These are phyloP conservation scores for Carex pumila DNA, from an alignment of 176 grass and related monocot species.

Conservation along the genomic window DNA sequence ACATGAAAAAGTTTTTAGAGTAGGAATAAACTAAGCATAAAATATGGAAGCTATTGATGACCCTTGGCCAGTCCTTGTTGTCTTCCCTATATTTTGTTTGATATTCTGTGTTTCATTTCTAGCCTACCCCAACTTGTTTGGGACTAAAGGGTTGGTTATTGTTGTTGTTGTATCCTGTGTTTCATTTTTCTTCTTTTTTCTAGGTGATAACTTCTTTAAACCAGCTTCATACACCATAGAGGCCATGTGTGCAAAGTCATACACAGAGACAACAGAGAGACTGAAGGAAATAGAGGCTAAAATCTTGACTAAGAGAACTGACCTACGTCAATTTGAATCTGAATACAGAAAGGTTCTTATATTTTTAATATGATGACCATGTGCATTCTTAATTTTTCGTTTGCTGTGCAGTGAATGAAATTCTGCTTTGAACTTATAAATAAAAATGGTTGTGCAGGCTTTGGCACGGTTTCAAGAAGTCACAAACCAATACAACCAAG, in stretches of 20 bases:
- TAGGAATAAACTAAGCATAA: background rate
- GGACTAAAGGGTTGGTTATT: no score
- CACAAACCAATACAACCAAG: slow-evolving; percentile 76
- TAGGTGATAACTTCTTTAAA: slow-evolving; percentile 99
- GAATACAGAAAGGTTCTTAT: slow-evolving; percentile 90
- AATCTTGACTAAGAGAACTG: slow-evolving; percentile 93
- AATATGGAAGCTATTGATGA: background rate
- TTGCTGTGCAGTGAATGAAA: background rate
- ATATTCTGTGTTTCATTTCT: background rate
- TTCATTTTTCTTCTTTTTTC: slow-evolving; percentile 8
- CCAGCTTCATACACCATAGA: slow-evolving; percentile 88
- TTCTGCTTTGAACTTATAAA: background rate
- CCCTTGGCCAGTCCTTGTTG: background rate
- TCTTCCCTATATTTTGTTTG: background rate
- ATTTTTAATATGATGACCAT: background rate
- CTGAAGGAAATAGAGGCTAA: slow-evolving; percentile 84
- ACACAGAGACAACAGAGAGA: slow-evolving; percentile 79
- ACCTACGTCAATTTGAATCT: slow-evolving; percentile 80
- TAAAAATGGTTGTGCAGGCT: slow-evolving; percentile 54
- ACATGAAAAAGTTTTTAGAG: background rate
- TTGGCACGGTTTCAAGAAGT: slow-evolving; percentile 94
- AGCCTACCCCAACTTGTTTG: no score
- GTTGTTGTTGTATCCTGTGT: background rate
- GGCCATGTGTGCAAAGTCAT: slow-evolving; percentile 73
- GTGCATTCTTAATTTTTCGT: background rate